Evolutionary conservation across 2,329 filamentous ascomycete genomes (phyloP), one percentile per base, ranked within the genome.

Genomic region (Penicillium sp.): DNA sequence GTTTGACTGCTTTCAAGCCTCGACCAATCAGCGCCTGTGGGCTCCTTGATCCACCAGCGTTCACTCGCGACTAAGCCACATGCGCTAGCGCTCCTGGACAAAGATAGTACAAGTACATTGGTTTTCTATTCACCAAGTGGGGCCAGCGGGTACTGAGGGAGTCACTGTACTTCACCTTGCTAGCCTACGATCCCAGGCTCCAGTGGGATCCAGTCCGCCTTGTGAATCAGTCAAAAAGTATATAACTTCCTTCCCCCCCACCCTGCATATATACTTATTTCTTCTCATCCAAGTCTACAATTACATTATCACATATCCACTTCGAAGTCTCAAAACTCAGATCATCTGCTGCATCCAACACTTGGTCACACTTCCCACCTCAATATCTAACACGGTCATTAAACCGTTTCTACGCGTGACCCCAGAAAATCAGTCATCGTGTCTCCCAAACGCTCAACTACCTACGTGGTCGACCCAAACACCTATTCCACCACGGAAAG

Each of bases 401-500:
- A 64, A 56, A 44, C 51, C 31, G 13, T 55, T 49, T 61, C 37
- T 49, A 41, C 60, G 55, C 59, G 62, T 61, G 52, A 47, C 56
- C 43, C 39, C 56, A 45, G 49, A 44, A 61, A 31, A 57, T 58
- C 64, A 58, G 63, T 66, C 69, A 71, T 65, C 1, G 57, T 74
- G 71, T 73, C 72, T 61, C 64, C 65, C 45, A 61, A 48, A 45
- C 63, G 63, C 54, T 61, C 64, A 3, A 64, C 62, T 33, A 65
- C 64, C 39, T 67, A 67, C 49, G 55, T 62, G 45, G 45, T 67
- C 45, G 61, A 64, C 53, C 65, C 63, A 11, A 46, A 59, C 44
- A 59, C 62, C 22, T 41, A 58, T 52, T 58, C 55, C 39, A 58
- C 63, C 27, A 53, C 57, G 55, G 68, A 68, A 49, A 60, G 56